Evolutionary conservation across 441 rosid genomes (phyloP).

Genomic region (Adansonia grandidieri): DNA sequence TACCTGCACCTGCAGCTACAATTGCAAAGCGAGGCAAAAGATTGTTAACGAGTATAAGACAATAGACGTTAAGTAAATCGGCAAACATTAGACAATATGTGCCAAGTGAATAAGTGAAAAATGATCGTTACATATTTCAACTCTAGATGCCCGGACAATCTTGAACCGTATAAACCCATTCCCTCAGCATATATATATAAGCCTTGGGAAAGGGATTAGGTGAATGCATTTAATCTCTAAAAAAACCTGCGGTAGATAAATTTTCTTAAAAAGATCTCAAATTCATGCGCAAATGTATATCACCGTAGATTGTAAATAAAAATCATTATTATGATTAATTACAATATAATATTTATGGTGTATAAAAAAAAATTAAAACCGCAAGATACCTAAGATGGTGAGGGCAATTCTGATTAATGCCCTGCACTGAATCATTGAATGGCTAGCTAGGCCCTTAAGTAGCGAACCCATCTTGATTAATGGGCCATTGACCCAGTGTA

Average conservation of each 20-base stretch:
- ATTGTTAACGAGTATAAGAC: background rate
- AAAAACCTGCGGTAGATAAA: slow-evolving; percentile 63
- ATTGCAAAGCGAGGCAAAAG: background rate
- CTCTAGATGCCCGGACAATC: slow-evolving; percentile 93
- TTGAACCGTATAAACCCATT: slow-evolving; percentile 79
- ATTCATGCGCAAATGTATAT: slow-evolving; percentile 18
- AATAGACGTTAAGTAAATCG: background rate
- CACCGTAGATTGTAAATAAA: background rate
- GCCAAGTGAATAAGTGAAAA: slow-evolving; percentile 19
- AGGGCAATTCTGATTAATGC: background rate
- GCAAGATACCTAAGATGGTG: background rate
- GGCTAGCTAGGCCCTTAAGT: background rate
- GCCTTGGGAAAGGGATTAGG: slow-evolving; percentile 86
- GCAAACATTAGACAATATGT: background rate
- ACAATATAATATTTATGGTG: no score
- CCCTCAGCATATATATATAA: slow-evolving; percentile 74
- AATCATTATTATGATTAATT: no score
- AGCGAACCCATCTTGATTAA: slow-evolving; percentile 4
- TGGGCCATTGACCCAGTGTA: background rate
- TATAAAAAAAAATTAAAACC: no score
- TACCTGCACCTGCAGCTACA: slow-evolving; percentile 60
- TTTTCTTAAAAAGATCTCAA: slow-evolving; percentile 6
- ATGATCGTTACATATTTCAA: slow-evolving; percentile 74
- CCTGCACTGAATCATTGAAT: background rate
- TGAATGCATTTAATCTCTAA: slow-evolving; percentile 73